Evolutionary conservation across 176 grass and related monocot genomes (phyloP), one percentile per base, ranked within the genome.

Genomic region (Cenchrus purpureus): DNA sequence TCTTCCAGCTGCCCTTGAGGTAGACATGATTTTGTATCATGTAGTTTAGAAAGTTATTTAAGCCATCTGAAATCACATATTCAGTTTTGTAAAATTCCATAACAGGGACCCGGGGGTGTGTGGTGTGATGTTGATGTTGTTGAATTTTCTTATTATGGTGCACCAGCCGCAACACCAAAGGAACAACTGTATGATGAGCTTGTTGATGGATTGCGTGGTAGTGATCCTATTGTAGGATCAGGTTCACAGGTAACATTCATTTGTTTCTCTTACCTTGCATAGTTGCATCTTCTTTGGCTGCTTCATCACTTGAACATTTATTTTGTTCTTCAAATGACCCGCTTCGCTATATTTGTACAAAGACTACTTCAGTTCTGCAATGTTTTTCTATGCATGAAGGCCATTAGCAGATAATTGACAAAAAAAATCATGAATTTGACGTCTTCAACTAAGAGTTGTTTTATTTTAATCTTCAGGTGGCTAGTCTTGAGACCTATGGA

Each of bases 41-140:
- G 45, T 46, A 46, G 45, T 46, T 46, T 46, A 46, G 45, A 9
- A 46, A 46, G 8, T 46, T 46, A 8, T 46, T 46, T 46, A 46
- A 46, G 45, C 45, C 8, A 46, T 46, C 45, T 46, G 45, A 46
- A 68, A 45, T 55, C 45, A 8, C 45, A 9, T 9, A 46, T 46
- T 46, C 8, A 46, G 45, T 46, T 46, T 46, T 66, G 50, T 65
- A 34, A 31, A 83, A 16, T 84, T 32, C 61, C 34, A 67, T 92
- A 37, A 76, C 74, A 99, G 94, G 97, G 97, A 43, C 97, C 97
- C 69, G 94, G 97, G 4, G 94, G 94, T 3, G 90, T 99, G 22
- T 99, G 97, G 97, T 99, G 97, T 78, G 91, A 99, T 88, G 97
- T 99, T 46, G 97, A 99, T 42, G 97, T 99, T 52, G 90, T 99